Base-by-base conservation (phyloP, 148 eudicot genomes). In the Fagopyrum homotropicum region DNA sequence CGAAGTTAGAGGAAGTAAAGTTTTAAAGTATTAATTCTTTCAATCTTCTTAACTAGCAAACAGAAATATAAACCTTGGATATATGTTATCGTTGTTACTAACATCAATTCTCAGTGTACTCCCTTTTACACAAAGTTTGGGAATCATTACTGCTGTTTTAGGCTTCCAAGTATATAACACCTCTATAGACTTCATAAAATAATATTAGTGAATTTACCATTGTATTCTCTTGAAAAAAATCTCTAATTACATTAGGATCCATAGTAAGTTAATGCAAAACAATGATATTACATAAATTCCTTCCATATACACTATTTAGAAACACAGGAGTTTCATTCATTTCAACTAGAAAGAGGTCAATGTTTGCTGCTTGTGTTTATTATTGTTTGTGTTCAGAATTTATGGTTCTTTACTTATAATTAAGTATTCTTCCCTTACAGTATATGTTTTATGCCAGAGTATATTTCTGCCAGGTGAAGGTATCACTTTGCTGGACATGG, bases 401-500 rank as follows among this genome's bases (percentile, higher is more conserved):
- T n/a, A 49, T 44, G 4, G 15, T 78, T 54, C 44, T 57, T 50
- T 7, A 17, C 16, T 76, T 47, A 43, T 76, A 16, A 35, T 66
- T 5, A 43, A 7, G 14, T 55, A 15, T 52, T 46, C n/a, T 10
- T 76, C 73, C 11, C 43, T 11, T 54, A 59, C 51, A 14, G 6
- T 49, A 7, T 60, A 69, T 72, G 6, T 81, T 73, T 66, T 6
- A 59, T 77, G 10, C 19, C 81, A 94, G 98, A 83, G 64, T 77
- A 83, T 92, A 49, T 81, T 92, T 73, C 75, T 85, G 52, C 98
- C 97, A n/a, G 75, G 83, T 68, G 86, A 94, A 81, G 96, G 83
- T 74, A 79, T 81, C 75, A 84, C 77, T 84, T 78, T 94, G 56
- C 87, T 78, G 69, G 97, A 94, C 76, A 90, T 94, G 96, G 98